phyloP scores from a whole-genome alignment of 305 asterid genomes.

The Solanum aculeatissimum region DNA sequence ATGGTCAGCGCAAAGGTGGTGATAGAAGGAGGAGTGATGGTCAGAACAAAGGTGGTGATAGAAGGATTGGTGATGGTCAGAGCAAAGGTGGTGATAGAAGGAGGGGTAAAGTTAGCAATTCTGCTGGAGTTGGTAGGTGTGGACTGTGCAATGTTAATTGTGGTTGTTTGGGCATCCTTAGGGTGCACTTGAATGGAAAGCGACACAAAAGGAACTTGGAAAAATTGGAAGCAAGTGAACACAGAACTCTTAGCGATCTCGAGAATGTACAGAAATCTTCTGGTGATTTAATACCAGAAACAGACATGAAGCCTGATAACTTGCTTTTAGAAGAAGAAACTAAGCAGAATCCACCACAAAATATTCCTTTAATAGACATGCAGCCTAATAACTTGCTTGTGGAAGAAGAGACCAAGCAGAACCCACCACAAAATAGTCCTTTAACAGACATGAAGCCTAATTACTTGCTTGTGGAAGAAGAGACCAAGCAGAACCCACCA shows the following conservation, averaged over 20 bases:
- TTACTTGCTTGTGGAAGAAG: neutral
- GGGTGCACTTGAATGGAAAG: conserved; percentile 16
- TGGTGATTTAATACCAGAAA: neutral
- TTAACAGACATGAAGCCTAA: neutral
- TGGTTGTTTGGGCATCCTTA: conserved; percentile 11
- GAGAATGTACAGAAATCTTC: neutral
- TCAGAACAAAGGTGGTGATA: neutral
- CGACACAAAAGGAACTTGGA: conserved; percentile 19
- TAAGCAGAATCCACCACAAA: neutral
- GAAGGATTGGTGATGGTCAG: neutral
- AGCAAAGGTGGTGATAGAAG: neutral
- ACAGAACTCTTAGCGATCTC: neutral
- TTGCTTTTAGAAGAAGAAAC: neutral
- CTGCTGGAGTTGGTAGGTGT: conserved; percentile 11
- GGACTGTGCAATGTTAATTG: conserved; percentile 15
- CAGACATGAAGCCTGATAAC: neutral
- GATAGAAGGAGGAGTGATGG: neutral
- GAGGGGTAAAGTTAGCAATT: neutral
- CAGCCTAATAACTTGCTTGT: neutral
- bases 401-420: neutral
- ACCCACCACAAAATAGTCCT: neutral
- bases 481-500: neutral
- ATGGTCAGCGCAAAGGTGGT: neutral
- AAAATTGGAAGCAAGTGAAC: conserved; percentile 1
- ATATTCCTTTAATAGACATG: neutral